These are phyloP conservation scores for Solanum aculeatissimum DNA, from an alignment of 305 asterid species.

Conservation along the genomic window DNA sequence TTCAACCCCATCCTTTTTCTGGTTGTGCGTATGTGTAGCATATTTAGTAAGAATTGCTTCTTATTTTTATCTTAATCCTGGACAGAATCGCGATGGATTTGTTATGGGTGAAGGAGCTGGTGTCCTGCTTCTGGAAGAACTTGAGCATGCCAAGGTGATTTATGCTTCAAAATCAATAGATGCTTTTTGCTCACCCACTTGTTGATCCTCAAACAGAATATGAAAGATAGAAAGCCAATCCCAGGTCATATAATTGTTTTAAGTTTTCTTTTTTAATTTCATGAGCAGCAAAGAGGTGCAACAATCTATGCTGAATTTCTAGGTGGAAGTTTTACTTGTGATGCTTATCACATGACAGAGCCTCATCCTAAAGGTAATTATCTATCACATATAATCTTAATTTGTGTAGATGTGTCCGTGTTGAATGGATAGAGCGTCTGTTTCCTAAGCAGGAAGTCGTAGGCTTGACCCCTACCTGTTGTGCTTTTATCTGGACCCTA, in stretches of 20 bases:
- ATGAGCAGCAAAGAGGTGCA: slow-evolving; percentile 77
- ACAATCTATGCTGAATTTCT: slow-evolving; percentile 83
- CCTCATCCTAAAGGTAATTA: slow-evolving; percentile 84
- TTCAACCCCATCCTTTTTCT: background rate
- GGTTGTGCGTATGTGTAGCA: background rate
- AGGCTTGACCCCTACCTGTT: no score
- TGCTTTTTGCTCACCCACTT: slow-evolving; percentile 18
- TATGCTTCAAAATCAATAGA: slow-evolving; percentile 44
- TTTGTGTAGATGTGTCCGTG: background rate
- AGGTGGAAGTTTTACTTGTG: slow-evolving; percentile 96
- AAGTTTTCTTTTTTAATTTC: background rate
- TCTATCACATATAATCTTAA: background rate
- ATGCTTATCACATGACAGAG: slow-evolving; percentile 93
- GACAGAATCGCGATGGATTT: slow-evolving; percentile 91
- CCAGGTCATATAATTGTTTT: slow-evolving; percentile 2
- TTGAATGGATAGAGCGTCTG: background rate
- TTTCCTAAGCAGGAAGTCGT: no score
- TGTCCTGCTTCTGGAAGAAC: slow-evolving; percentile 87
- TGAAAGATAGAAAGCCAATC: background rate
- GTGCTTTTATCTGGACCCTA: no score
- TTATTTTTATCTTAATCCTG: slow-evolving; percentile 6
- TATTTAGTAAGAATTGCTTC: background rate
- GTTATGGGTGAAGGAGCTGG: slow-evolving; percentile 99
- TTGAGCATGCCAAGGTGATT: slow-evolving; percentile 87
- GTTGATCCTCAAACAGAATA: background rate